These are phyloP conservation scores for Huntiella moniliformis DNA, from an alignment of 2,329 filamentous ascomycete genomes.

Conservation along the genomic window DNA sequence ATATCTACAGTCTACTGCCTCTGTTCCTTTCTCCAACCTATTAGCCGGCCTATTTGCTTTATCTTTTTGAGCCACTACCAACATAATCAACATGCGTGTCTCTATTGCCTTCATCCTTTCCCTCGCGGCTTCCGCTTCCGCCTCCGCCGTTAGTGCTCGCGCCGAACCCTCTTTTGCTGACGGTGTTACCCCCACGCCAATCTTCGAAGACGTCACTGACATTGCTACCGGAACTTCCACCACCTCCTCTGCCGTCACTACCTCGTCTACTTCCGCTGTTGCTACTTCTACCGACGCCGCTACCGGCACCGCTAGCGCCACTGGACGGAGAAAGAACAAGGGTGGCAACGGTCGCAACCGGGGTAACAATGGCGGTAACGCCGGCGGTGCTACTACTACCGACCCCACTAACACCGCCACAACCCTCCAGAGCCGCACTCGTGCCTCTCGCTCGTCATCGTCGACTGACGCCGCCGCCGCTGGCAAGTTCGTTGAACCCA, in stretches of 20 bases:
- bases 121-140: constrained; percentile 3
- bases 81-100: constrained; percentile 4
- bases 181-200: constrained; percentile 9
- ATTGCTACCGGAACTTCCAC: not conserved
- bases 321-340: not conserved
- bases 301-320: not conserved
- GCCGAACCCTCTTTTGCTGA: constrained; percentile 4
- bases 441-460: not conserved
- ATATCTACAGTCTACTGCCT: too few species aligned
- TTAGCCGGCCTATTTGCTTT: constrained; percentile 1
- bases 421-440: not conserved
- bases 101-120: constrained; percentile 3
- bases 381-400: not conserved
- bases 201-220: constrained; percentile 8
- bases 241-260: not conserved
- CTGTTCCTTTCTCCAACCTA: not conserved
- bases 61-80: not conserved
- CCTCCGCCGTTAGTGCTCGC: constrained; percentile 1
- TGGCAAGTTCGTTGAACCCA: not conserved
- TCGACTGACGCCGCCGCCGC: not conserved
- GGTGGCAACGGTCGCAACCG: not conserved
- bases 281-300: not conserved
- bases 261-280: not conserved
- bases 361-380: not conserved
- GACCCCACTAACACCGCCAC: not conserved